A percentile compares a stretch with the other conserved stretches of the same genome.
Evolutionary conservation across 768 basidiomycete species (phyloP).

Genomic region (Trametes villosa): DNA sequence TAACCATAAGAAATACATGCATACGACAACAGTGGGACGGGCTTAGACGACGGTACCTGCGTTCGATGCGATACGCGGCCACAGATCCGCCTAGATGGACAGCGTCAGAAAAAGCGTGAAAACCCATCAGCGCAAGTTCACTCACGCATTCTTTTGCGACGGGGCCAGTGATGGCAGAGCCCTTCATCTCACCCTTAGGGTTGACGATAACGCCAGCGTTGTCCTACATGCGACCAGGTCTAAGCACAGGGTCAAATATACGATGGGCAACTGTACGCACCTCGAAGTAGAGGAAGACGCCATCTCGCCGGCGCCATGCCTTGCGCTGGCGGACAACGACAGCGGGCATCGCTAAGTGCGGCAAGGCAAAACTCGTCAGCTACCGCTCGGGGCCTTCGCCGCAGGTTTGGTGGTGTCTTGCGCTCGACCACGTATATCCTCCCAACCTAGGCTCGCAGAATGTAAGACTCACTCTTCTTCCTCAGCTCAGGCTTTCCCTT

Average conservation of each 20-base stretch:
- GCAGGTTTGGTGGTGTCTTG: not conserved
- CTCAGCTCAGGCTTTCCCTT: slow-evolving; percentile 99
- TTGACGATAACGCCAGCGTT: slow-evolving; percentile 98
- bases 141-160: slow-evolving; percentile 99
- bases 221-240: slow-evolving; percentile 56
- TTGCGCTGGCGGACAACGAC: slow-evolving; percentile 98
- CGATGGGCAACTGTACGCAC: slow-evolving; percentile 42
- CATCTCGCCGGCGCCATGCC: slow-evolving; percentile 96
- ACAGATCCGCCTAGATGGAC: slow-evolving; percentile 79
- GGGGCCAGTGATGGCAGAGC: slow-evolving; percentile 93
- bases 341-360: slow-evolving; percentile 88
- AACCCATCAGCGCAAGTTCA: slow-evolving; percentile 24
- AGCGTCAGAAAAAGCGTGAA: not conserved
- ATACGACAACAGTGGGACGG: slow-evolving; percentile 26
- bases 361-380: not conserved
- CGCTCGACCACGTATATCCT: not conserved
- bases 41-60: slow-evolving; percentile 95
- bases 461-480: slow-evolving; percentile 87
- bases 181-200: slow-evolving; percentile 99
- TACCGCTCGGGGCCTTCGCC: too few relatives aligned
- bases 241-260: not conserved
- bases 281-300: slow-evolving; percentile 99
- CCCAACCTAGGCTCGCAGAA: not conserved
- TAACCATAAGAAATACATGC: slow-evolving; percentile 37
- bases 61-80: slow-evolving; percentile 99